A percentile compares a stretch with the other conserved stretches of the same genome.
These are phyloP conservation scores for Amphichorda felina DNA, from an alignment of 2,329 filamentous ascomycete species.

Conservation along the genomic window DNA sequence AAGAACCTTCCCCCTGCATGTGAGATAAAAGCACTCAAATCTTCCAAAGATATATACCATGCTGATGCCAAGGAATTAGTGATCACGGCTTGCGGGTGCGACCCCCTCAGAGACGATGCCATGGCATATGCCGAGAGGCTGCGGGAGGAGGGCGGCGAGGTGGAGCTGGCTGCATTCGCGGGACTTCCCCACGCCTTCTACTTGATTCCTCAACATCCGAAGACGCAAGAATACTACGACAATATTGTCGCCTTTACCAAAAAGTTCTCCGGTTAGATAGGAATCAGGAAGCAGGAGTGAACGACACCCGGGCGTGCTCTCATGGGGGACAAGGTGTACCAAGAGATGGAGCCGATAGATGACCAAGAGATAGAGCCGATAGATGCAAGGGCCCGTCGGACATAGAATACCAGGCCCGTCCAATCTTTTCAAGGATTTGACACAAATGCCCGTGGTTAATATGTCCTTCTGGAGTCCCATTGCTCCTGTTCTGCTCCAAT, in stretches of 20 bases:
- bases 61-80: conserved; percentile 10
- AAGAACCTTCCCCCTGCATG: conserved; percentile 18
- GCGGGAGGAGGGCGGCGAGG: conserved; percentile 15
- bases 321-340: too few species aligned
- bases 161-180: conserved; percentile 17
- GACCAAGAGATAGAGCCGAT: too few species aligned
- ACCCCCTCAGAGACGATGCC: conserved; percentile 23
- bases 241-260: conserved; percentile 4
- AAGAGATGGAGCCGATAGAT: too few species aligned
- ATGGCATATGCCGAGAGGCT: conserved; percentile 24
- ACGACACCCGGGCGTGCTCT: too few species aligned
- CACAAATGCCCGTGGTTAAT: too few species aligned
- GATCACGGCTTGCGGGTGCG: conserved; percentile 20
- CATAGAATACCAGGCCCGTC: too few species aligned
- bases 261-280: neutral
- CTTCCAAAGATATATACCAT: neutral
- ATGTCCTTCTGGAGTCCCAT: too few species aligned
- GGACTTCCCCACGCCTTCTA: conserved; percentile 24
- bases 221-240: conserved; percentile 5
- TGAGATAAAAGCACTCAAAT: conserved; percentile 12
- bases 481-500: too few species aligned
- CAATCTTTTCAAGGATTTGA: too few species aligned
- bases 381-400: too few species aligned
- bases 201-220: conserved; percentile 4
- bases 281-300: too few species aligned